phyloP scores from a whole-genome alignment of 768 basidiomycete species.

The Rhizopogon vinicolor region DNA sequence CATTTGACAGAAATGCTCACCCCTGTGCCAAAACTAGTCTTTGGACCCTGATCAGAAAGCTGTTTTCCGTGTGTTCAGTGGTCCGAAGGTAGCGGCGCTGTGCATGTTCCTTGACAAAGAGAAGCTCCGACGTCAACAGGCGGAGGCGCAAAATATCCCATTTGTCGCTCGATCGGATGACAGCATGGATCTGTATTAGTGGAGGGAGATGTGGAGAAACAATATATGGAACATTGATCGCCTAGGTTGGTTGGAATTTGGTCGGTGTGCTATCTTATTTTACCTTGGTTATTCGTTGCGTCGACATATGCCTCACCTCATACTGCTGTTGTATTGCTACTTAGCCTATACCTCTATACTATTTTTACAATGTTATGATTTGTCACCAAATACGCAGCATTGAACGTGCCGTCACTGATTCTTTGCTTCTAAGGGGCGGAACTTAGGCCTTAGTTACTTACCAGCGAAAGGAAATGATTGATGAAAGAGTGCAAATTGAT shows the following conservation, averaged over 20 bases:
- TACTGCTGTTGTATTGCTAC: not conserved
- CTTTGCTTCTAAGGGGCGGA: not conserved
- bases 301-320: not conserved
- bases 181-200: slow-evolving; percentile 55
- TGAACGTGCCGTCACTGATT: not conserved
- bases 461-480: not conserved
- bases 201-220: not conserved
- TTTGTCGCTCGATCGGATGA: slow-evolving; percentile 62
- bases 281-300: not conserved
- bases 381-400: not conserved
- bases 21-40: slow-evolving; percentile 35
- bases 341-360: not conserved
- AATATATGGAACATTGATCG: not conserved
- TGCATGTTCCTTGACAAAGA: slow-evolving; percentile 72
- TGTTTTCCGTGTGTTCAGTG: slow-evolving; percentile 78
- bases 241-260: not conserved
- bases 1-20: not conserved
- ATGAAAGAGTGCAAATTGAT: not conserved
- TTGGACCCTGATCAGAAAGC: slow-evolving; percentile 62
- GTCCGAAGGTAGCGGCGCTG: slow-evolving; percentile 57
- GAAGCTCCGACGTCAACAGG: slow-evolving; percentile 47
- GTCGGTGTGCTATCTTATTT: not conserved
- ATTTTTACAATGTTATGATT: not conserved
- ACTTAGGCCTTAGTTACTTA: not conserved
- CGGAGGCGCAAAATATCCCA: slow-evolving; percentile 56